A percentile compares a stretch with the other conserved stretches of the same genome.
Evolutionary conservation across 192 early-diverging fungal species (phyloP).

Genomic region (Linnemannia exigua): DNA sequence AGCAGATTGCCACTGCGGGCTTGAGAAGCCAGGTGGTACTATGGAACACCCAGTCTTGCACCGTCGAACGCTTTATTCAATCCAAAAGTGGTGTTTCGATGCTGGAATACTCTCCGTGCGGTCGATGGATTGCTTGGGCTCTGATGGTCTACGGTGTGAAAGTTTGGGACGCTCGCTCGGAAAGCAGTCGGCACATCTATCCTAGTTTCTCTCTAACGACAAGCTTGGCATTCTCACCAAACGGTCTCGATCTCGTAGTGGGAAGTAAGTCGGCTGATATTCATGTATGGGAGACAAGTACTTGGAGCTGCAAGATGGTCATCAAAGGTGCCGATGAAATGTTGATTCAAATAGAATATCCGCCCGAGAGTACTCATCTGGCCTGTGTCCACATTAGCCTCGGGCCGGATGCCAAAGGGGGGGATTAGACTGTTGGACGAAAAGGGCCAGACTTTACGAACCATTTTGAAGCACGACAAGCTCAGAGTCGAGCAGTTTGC

Average conservation of each 20-base stretch:
- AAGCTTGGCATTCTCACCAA: background rate
- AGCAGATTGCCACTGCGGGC: background rate
- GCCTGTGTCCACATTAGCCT: too few species aligned
- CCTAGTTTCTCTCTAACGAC: background rate
- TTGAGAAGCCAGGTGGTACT: background rate
- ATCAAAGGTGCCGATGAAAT: too few species aligned
- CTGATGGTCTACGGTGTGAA: background rate
- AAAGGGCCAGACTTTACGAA: too few species aligned
- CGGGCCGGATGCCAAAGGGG: too few species aligned
- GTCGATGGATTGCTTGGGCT: background rate
- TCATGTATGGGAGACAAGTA: too few species aligned
- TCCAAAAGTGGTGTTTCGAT: background rate
- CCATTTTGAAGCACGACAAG: too few species aligned
- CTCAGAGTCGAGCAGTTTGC: too few species aligned
- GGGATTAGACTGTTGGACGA: background rate
- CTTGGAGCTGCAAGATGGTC: too few species aligned
- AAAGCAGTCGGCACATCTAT: background rate
- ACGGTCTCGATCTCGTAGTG: background rate
- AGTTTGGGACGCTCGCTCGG: background rate
- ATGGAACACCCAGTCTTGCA: background rate
- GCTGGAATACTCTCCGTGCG: background rate
- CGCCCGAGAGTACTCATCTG: too few species aligned
- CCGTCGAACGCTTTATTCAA: background rate
- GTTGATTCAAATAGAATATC: background rate
- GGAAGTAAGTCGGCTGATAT: too few species aligned